These are phyloP conservation scores for Limnomonas spitsbergensis DNA, from an alignment of 139 green algal species.

Conservation along the genomic window DNA sequence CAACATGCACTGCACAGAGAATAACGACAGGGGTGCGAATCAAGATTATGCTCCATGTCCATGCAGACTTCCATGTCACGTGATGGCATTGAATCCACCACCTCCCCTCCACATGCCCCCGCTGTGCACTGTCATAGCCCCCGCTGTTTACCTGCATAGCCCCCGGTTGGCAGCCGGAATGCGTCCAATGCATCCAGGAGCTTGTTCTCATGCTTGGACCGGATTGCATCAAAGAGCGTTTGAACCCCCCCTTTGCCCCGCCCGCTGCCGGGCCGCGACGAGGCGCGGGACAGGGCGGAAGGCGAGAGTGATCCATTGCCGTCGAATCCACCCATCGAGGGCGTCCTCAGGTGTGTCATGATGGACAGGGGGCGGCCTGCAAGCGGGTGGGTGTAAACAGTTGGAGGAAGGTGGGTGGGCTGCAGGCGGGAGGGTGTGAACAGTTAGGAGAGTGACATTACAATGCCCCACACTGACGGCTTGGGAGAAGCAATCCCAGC, in stretches of 20 bases:
- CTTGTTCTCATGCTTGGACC: slow-evolving; percentile 12
- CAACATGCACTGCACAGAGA: background rate
- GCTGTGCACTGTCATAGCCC: background rate
- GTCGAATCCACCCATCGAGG: background rate
- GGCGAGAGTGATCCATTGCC: background rate
- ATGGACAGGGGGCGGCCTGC: background rate
- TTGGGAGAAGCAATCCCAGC: background rate
- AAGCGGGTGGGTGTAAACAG: background rate
- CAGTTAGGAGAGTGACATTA: background rate
- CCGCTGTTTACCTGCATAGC: background rate
- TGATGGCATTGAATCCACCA: background rate
- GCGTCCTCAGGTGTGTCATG: background rate
- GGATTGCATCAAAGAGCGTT: slow-evolving; percentile 7
- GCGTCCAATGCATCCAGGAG: background rate
- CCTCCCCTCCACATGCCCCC: too few relatives aligned
- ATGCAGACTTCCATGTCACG: background rate
- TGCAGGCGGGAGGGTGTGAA: too few relatives aligned
- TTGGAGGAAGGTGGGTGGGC: too few relatives aligned
- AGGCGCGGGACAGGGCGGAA: background rate
- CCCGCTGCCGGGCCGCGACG: background rate
- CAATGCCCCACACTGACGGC: background rate
- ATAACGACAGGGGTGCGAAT: background rate
- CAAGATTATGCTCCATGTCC: background rate
- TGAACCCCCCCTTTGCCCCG: background rate
- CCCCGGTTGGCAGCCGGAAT: background rate